Conservation (phyloP, 257 asterid genomes). For the Solanum paucissectum region DNA sequence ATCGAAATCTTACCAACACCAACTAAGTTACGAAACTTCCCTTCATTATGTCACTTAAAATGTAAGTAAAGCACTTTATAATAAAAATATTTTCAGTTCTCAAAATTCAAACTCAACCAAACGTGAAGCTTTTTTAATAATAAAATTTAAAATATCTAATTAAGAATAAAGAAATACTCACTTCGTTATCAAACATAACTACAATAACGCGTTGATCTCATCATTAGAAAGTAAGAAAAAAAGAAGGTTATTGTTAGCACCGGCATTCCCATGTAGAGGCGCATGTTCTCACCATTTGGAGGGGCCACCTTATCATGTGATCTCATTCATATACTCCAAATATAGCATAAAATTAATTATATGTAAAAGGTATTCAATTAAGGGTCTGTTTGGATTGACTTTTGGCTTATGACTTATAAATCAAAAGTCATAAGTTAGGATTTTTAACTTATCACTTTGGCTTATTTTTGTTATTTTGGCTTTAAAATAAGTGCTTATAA, state of each 20-base stretch:
- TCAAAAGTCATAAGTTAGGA: too few relatives aligned
- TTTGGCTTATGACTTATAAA: too few relatives aligned
- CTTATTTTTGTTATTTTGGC: too few relatives aligned
- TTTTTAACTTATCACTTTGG: too few relatives aligned
- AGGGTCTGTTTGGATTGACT: too few relatives aligned
- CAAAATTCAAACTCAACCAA: neutral
- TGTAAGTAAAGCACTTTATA: neutral
- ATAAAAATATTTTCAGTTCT: rapidly evolving
- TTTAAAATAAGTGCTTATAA: too few relatives aligned
- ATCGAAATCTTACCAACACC: neutral
- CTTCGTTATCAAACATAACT: neutral
- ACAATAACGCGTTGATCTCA: neutral
- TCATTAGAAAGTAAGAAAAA: neutral
- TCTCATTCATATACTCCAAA: neutral
- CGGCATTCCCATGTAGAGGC: neutral
- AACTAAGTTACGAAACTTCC: neutral
- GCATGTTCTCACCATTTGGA: neutral
- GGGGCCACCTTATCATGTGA: neutral
- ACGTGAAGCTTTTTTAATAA: neutral
- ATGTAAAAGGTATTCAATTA: neutral
- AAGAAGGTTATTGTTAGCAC: neutral
- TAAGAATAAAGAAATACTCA: rapidly evolving
- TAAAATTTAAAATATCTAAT: neutral
- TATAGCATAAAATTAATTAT: neutral
- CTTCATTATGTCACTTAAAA: neutral